phyloP scores from a whole-genome alignment of 1,284 basidiomycete genomes.

The Malassezia obtusa region DNA sequence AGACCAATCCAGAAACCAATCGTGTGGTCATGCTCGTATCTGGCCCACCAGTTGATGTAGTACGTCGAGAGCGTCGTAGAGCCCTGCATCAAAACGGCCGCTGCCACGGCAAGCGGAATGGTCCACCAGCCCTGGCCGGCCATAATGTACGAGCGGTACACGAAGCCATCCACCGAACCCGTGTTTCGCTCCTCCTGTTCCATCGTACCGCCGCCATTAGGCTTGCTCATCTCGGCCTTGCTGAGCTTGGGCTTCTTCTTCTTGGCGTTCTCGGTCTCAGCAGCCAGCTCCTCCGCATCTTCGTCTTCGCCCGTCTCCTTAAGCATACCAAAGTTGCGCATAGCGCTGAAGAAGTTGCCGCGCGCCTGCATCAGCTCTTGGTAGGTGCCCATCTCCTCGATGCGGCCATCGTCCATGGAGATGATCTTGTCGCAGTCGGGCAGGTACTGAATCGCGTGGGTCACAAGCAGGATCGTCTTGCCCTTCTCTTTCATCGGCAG shows the following conservation, averaged over 20 bases:
- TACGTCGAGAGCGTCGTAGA: constrained; percentile 51
- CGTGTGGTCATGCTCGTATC: constrained; percentile 45
- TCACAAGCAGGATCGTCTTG: constrained; percentile 45
- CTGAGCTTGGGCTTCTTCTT: not conserved
- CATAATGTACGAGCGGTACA: constrained; percentile 61
- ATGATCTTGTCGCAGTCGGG: constrained; percentile 59
- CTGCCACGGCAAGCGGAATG: constrained; percentile 56
- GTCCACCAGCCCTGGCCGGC: constrained; percentile 59
- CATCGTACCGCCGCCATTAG: constrained; percentile 21
- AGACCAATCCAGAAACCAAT: constrained; percentile 61
- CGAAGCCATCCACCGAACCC: constrained; percentile 47
- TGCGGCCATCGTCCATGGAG: constrained; percentile 61
- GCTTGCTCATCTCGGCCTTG: constrained; percentile 8
- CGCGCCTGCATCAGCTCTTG: constrained; percentile 55
- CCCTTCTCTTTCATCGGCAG: constrained; percentile 26
- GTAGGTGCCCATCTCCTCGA: constrained; percentile 60
- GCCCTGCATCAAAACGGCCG: constrained; percentile 60
- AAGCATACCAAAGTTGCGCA: constrained; percentile 15
- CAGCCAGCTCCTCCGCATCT: constrained; percentile 17
- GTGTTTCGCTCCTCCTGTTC: constrained; percentile 44
- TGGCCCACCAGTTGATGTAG: constrained; percentile 53
- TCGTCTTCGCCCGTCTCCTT: constrained; percentile 3
- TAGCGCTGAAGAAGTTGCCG: constrained; percentile 52
- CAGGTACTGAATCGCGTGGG: constrained; percentile 53
- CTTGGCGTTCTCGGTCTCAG: constrained; percentile 5